Base-by-base conservation (phyloP, 495 filamentous ascomycete species). In the Cercophora scortea region DNA sequence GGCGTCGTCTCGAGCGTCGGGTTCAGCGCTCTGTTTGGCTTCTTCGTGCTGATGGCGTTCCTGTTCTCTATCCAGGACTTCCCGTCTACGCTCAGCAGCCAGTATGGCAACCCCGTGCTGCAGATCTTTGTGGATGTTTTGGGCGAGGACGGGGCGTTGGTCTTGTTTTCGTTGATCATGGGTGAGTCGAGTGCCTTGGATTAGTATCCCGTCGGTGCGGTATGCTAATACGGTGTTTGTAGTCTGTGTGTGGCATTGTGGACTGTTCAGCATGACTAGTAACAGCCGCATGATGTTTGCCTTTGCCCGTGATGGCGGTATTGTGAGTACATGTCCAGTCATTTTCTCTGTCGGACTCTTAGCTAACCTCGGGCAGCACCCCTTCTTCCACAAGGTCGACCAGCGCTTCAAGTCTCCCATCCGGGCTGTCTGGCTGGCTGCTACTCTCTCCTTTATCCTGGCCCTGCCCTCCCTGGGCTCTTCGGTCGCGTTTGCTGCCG, bases 261-360 rank as follows among this genome's bases (percentile, higher is more conserved):
- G 79, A 0, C 67, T 83, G 1, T 83, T 83, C 56, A 74, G 69
- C 50, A 66, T 83, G 70, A 83, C 79, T 0, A 76, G 71, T 45
- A 83, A 83, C 55, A 78, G 73, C 39, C 69, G 79, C n/a, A 83
- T 83, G 79, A 83, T 83, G 79, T 83, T 82, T 55, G 79, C 77
- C 9, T 83, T 83, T 56, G 65, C 74, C 0, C 68, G 79, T 0
- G 79, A 83, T 53, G 67, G 73, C 2, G 79, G 77, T 41, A 73
- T 75, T 49, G 69, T 71, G 49, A 50, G 68, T 65, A 45, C 13
- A 9, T 13, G 32, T 42, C 6, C 3, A 10, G 16, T 45, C 45
- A 5, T 35, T 18, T 18, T 36, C 4, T 19, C 10, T 50, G 5
- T 33, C 6, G 32, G 3, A 44, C n/a, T 18, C 6, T 46, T 19